Percentiles rank a stretch among this genome's conserved stretches.
Evolutionary conservation across 192 early-diverging fungal genomes (phyloP).

Genomic region (Backusella tarrabulga): DNA sequence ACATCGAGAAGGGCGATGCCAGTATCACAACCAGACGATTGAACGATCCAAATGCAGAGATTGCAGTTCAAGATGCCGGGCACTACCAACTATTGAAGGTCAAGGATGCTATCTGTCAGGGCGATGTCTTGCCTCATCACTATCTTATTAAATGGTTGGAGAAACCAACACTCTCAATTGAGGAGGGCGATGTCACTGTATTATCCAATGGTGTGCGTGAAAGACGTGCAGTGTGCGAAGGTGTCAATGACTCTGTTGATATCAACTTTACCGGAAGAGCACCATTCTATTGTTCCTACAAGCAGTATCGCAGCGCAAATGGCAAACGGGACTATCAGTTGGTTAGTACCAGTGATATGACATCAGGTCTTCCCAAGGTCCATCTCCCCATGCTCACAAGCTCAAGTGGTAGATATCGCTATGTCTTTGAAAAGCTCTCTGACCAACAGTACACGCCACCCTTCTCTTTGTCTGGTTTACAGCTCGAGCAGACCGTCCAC

Average conservation of each 20-base stretch:
- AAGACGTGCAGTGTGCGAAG: constrained; percentile 36
- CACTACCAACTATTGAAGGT: constrained; percentile 39
- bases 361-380: constrained; percentile 22
- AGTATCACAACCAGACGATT: neutral
- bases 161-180: constrained; percentile 26
- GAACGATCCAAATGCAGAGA: constrained; percentile 27
- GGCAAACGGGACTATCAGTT: constrained; percentile 6
- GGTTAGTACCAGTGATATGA: constrained; percentile 11
- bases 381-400: constrained; percentile 33
- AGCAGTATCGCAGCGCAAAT: neutral
- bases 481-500: constrained; percentile 36
- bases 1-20: neutral
- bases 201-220: constrained; percentile 17
- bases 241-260: constrained; percentile 33
- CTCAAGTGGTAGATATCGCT: constrained; percentile 30
- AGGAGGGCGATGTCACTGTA: constrained; percentile 19
- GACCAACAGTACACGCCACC: constrained; percentile 38
- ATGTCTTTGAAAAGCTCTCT: constrained; percentile 38
- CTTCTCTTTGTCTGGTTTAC: constrained; percentile 2
- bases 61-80: constrained; percentile 31
- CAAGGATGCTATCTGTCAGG: constrained; percentile 40
- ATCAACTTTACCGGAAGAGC: constrained; percentile 34
- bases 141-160: constrained; percentile 26
- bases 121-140: constrained; percentile 29
- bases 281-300: constrained; percentile 31